These are phyloP conservation scores for Bryoglossum gracile DNA, from an alignment of 495 filamentous ascomycete genomes.

Conservation along the genomic window DNA sequence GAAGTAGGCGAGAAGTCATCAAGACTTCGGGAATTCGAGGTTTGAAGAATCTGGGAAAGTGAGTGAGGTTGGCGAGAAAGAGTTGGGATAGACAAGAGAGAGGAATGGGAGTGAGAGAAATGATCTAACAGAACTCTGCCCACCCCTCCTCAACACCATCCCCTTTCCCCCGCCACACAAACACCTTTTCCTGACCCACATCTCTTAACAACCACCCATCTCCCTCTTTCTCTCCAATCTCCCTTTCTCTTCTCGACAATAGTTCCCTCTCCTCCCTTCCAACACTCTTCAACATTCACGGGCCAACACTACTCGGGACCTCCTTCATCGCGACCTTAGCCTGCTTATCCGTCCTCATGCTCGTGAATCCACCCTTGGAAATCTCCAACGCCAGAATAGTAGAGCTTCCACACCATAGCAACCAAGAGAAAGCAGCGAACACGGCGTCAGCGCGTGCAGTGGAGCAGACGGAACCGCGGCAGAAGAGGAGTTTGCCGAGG, in stretches of 20 bases:
- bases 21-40: too few relatives aligned
- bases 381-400: conserved; percentile 30
- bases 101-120: too few relatives aligned
- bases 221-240: too few relatives aligned
- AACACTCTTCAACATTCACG: conserved; percentile 6
- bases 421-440: conserved; percentile 37
- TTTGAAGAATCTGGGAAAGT: too few relatives aligned
- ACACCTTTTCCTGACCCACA: background rate
- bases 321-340: conserved; percentile 24
- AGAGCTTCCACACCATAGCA: conserved; percentile 36
- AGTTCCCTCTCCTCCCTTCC: background rate
- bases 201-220: too few relatives aligned
- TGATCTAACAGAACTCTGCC: too few relatives aligned
- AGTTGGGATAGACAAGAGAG: too few relatives aligned
- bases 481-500: conserved; percentile 48
- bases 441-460: conserved; percentile 40
- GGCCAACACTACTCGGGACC: conserved; percentile 1
- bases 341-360: conserved; percentile 18
- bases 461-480: conserved; percentile 42
- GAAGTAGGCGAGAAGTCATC: too few relatives aligned
- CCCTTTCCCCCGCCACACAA: background rate
- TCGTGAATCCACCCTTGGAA: conserved; percentile 29
- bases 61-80: too few relatives aligned
- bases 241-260: too few relatives aligned
- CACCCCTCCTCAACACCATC: background rate